Evolutionary conservation across 225 moss, liverwort and hornwort genomes (phyloP).

Genomic region (Physcomitrium patens): DNA sequence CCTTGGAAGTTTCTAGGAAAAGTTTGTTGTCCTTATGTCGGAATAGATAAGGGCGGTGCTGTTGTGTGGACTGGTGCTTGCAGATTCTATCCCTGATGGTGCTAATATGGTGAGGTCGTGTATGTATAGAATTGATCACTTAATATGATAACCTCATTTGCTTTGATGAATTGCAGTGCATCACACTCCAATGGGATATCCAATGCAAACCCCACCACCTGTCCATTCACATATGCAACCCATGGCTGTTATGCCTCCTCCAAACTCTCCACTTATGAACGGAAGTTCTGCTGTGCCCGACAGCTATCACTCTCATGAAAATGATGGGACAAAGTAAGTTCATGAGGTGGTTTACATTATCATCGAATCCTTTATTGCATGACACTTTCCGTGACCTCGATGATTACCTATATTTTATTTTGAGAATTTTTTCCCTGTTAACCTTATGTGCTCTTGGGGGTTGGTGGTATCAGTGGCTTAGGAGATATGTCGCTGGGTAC

Average conservation of each 20-base stretch:
- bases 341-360: slow-evolving; percentile 1
- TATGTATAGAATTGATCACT: slow-evolving; percentile 2
- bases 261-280: slow-evolving; percentile 74
- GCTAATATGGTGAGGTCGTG: slow-evolving; percentile 15
- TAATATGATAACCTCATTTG: not conserved
- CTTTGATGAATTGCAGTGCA: slow-evolving; percentile 74
- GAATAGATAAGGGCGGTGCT: not conserved
- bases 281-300: slow-evolving; percentile 84
- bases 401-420: not conserved
- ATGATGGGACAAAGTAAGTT: slow-evolving; percentile 75
- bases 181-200: slow-evolving; percentile 89
- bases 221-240: slow-evolving; percentile 84
- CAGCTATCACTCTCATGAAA: slow-evolving; percentile 79
- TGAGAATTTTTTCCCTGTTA: slow-evolving; percentile 4
- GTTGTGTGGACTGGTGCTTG: slow-evolving; percentile 10
- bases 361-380: not conserved
- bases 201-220: slow-evolving; percentile 75
- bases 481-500: slow-evolving; percentile 69
- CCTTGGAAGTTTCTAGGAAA: slow-evolving; percentile 7
- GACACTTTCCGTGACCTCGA: slow-evolving; percentile 18
- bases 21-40: not conserved
- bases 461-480: slow-evolving; percentile 55
- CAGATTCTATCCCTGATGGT: slow-evolving; percentile 12
- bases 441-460: slow-evolving; percentile 26
- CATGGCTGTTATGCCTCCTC: slow-evolving; percentile 76